Conservation (phyloP, 257 asterid genomes). For the Fraxinus excelsior region DNA sequence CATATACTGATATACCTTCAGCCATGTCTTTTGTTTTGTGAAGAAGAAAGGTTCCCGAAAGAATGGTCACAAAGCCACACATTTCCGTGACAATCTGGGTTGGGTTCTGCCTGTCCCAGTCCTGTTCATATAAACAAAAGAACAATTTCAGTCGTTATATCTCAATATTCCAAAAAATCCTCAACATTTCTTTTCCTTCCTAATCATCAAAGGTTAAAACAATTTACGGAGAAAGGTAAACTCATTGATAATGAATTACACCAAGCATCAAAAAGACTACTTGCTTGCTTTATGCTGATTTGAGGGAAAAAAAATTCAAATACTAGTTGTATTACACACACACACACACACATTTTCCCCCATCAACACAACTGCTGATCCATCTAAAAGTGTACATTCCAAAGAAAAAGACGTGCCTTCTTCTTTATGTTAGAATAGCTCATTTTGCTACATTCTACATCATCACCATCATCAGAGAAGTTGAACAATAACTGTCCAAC, state of each 20-base stretch:
- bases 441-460: neutral
- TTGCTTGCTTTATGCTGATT: neutral
- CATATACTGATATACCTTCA: constrained; percentile 40
- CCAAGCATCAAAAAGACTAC: neutral
- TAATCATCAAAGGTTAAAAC: neutral
- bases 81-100: constrained; percentile 45
- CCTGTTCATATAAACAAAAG: constrained; percentile 29
- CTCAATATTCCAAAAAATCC: neutral
- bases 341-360: neutral
- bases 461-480: neutral
- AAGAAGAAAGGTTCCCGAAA: constrained; percentile 46
- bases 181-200: neutral
- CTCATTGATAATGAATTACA: neutral
- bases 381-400: neutral
- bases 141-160: neutral
- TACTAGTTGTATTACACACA: neutral
- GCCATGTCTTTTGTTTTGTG: constrained; percentile 43
- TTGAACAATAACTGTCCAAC: neutral
- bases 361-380: neutral
- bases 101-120: constrained; percentile 48
- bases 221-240: neutral
- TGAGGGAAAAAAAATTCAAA: neutral
- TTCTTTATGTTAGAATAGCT: neutral
- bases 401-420: neutral
- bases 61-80: constrained; percentile 49